A percentile compares a stretch with the other conserved stretches of the same genome.
phyloP scores from a whole-genome alignment of 176 grass and related monocot species.

The Luzula sylvatica region DNA sequence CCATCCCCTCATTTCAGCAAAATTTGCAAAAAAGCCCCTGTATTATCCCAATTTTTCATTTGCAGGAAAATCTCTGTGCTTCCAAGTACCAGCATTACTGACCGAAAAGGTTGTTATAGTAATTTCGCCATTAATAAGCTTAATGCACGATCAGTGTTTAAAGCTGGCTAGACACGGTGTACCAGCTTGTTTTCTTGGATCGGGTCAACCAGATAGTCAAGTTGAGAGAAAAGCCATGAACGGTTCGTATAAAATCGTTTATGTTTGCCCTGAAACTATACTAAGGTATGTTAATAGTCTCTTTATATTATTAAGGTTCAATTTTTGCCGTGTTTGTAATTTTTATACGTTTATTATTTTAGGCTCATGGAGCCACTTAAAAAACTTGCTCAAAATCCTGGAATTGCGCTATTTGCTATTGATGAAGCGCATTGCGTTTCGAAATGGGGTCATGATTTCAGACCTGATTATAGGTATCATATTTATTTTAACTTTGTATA shows the following conservation, averaged over 20 bases:
- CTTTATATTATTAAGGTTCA: no score
- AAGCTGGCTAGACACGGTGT: slow-evolving; percentile 78
- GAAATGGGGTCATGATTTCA: slow-evolving; percentile 98
- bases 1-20: background rate
- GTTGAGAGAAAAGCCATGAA: slow-evolving; percentile 83
- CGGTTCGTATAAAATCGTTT: slow-evolving; percentile 89
- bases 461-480: slow-evolving; percentile 90
- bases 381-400: slow-evolving; percentile 77
- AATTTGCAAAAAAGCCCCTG: no score
- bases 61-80: slow-evolving; percentile 93
- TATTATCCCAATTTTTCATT: slow-evolving; percentile 8
- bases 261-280: slow-evolving; percentile 93
- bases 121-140: slow-evolving; percentile 92
- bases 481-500: no score
- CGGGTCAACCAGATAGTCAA: slow-evolving; percentile 70
- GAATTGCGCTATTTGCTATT: slow-evolving; percentile 87
- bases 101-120: slow-evolving; percentile 69
- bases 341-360: slow-evolving; percentile 18
- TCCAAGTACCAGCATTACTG: slow-evolving; percentile 84
- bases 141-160: slow-evolving; percentile 95
- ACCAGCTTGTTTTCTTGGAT: slow-evolving; percentile 93
- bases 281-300: slow-evolving; percentile 37
- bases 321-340: background rate
- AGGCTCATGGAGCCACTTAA: slow-evolving; percentile 85
- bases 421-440: slow-evolving; percentile 97